phyloP scores from a whole-genome alignment of 1,284 basidiomycete species.

The Chalciporus piperatoides region DNA sequence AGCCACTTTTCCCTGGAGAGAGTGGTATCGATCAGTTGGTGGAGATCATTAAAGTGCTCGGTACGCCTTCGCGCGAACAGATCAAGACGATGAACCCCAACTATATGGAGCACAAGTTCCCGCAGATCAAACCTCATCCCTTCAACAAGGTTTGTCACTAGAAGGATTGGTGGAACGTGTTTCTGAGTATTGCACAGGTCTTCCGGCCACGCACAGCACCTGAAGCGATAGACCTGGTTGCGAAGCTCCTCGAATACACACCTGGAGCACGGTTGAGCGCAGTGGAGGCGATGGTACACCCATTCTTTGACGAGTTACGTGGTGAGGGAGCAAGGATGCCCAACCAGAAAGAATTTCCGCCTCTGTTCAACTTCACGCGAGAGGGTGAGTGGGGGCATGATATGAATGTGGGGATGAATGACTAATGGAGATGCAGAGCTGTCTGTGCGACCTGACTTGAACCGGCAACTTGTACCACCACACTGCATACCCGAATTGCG shows the following conservation, averaged over 20 bases:
- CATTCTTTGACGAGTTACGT: slow-evolving; percentile 97
- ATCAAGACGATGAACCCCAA: slow-evolving; percentile 99
- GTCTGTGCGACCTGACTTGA: slow-evolving; percentile 93
- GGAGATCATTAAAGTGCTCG: slow-evolving; percentile 99
- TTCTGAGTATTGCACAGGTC: slow-evolving; percentile 55
- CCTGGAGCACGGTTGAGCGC: slow-evolving; percentile 90
- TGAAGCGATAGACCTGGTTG: slow-evolving; percentile 95
- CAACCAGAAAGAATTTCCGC: slow-evolving; percentile 94
- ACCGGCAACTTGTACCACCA: slow-evolving; percentile 84
- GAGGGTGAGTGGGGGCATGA: slow-evolving; percentile 65
- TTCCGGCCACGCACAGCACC: slow-evolving; percentile 96
- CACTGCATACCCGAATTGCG: slow-evolving; percentile 88
- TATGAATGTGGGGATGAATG: background rate
- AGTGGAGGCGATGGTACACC: slow-evolving; percentile 91
- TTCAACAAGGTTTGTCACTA: slow-evolving; percentile 72
- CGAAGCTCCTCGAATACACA: slow-evolving; percentile 95
- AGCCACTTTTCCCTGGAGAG: slow-evolving; percentile 98
- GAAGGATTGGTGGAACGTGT: background rate
- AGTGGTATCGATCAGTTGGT: slow-evolving; percentile 99
- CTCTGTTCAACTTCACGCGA: slow-evolving; percentile 93
- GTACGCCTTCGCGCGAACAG: slow-evolving; percentile 97
- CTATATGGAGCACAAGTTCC: slow-evolving; percentile 99
- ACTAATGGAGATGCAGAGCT: slow-evolving; percentile 59
- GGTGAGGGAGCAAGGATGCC: slow-evolving; percentile 90
- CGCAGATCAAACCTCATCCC: slow-evolving; percentile 97